Percentiles rank a stretch among this genome's conserved stretches.
These are phyloP conservation scores for Trametes sanguinea DNA, from an alignment of 768 basidiomycete genomes.

Conservation along the genomic window DNA sequence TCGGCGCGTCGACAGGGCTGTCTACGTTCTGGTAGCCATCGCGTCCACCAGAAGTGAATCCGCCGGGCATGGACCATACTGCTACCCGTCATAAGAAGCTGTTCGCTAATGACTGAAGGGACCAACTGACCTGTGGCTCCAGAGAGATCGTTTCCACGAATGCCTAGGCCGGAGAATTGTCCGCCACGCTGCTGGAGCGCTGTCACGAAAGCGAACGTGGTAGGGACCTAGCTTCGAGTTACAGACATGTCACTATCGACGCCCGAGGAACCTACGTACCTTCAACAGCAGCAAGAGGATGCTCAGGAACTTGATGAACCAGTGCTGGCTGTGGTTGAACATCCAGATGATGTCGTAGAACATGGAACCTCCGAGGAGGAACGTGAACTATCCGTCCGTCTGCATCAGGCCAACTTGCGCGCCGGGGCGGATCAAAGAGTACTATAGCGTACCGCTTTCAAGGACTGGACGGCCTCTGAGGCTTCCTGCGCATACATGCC, in stretches of 20 bases:
- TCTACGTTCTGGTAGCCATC: conserved; percentile 42
- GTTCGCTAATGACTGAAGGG: not conserved
- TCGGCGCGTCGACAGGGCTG: conserved; percentile 30
- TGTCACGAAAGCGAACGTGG: conserved; percentile 36
- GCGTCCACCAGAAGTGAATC: conserved; percentile 37
- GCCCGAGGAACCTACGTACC: conserved; percentile 27
- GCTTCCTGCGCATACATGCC: conserved; percentile 74
- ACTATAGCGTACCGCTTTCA: conserved; percentile 54
- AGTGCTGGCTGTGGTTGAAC: conserved; percentile 53
- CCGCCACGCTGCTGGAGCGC: conserved; percentile 40
- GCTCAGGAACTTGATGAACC: conserved; percentile 56
- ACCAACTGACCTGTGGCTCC: conserved; percentile 36
- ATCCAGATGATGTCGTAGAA: conserved; percentile 77
- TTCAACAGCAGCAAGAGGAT: conserved; percentile 41
- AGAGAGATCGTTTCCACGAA: conserved; percentile 36
- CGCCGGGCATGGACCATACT: conserved; percentile 51
- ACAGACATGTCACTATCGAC: not conserved
- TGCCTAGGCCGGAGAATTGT: conserved; percentile 35
- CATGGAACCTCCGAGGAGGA: conserved; percentile 58
- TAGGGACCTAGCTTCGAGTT: conserved; percentile 35
- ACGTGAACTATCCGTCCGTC: conserved; percentile 54
- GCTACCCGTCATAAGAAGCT: not conserved
- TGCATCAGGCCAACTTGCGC: not conserved
- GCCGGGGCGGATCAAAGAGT: not conserved
- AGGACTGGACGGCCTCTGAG: conserved; percentile 60